phyloP scores from a whole-genome alignment of 2,329 filamentous ascomycete species.

The Fusarium illudens region DNA sequence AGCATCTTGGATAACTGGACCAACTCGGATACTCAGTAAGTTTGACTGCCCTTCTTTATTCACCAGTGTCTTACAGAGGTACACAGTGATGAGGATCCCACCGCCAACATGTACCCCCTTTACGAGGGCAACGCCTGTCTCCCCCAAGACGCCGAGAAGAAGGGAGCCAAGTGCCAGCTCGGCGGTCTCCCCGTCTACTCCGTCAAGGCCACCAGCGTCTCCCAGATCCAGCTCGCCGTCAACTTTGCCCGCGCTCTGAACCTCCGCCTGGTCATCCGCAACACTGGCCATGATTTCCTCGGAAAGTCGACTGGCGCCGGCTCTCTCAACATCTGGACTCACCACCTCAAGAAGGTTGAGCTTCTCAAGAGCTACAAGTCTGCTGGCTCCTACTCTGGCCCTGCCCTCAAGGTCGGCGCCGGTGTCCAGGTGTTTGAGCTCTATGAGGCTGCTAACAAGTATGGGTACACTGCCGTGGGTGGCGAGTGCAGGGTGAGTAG shows the following conservation, averaged over 20 bases:
- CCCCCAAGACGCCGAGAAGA: constrained; percentile 38
- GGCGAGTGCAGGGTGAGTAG: constrained; percentile 55
- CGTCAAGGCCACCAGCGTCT: constrained; percentile 51
- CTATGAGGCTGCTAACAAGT: constrained; percentile 58
- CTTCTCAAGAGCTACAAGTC: constrained; percentile 38
- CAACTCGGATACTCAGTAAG: constrained; percentile 31
- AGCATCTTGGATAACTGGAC: constrained; percentile 42
- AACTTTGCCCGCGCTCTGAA: constrained; percentile 56
- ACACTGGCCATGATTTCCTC: constrained; percentile 59
- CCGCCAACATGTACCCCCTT: constrained; percentile 48
- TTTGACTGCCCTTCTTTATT: neutral
- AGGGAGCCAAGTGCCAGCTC: constrained; percentile 44
- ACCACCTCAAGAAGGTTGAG: constrained; percentile 56
- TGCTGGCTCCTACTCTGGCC: constrained; percentile 48
- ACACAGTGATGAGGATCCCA: constrained; percentile 26
- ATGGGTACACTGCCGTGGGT: constrained; percentile 59
- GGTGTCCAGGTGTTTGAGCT: constrained; percentile 63
- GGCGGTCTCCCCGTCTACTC: constrained; percentile 54
- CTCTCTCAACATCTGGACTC: constrained; percentile 64
- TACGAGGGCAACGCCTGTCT: constrained; percentile 49
- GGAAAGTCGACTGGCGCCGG: constrained; percentile 68
- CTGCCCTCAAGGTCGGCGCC: constrained; percentile 63
- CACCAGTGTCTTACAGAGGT: neutral
- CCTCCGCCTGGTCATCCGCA: constrained; percentile 55
- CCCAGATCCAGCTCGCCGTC: constrained; percentile 55